A percentile compares a stretch with the other conserved stretches of the same genome.
phyloP scores from a whole-genome alignment of 371 early-diverging fungal genomes.

The Chytridiales sp. region DNA sequence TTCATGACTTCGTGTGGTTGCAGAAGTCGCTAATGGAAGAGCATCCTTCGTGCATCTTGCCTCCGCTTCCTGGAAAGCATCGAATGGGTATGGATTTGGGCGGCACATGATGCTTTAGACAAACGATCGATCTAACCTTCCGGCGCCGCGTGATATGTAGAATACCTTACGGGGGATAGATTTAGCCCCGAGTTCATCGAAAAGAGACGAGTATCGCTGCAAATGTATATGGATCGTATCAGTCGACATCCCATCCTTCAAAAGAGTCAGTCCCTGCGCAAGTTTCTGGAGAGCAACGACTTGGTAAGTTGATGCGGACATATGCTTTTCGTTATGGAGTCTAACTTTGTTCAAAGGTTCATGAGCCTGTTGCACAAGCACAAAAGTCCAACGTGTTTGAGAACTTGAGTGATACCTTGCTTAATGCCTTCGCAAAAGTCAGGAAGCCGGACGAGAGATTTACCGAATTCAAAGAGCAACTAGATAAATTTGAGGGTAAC shows the following conservation, averaged over 20 bases:
- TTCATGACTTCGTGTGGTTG: constrained; percentile 91
- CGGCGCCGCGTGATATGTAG: too few species aligned
- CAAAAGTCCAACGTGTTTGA: constrained; percentile 67
- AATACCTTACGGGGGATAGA: constrained; percentile 92
- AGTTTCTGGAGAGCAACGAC: constrained; percentile 81
- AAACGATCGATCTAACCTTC: too few species aligned
- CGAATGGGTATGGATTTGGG: constrained; percentile 63
- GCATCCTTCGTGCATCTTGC: constrained; percentile 78
- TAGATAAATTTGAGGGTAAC: constrained; percentile 82
- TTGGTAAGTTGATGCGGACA: constrained; percentile 33
- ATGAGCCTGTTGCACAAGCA: constrained; percentile 51
- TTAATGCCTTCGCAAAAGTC: constrained; percentile 90
- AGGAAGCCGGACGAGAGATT: constrained; percentile 85
- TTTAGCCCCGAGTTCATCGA: constrained; percentile 88
- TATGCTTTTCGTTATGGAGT: not conserved
- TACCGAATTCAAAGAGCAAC: constrained; percentile 72
- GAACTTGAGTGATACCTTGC: constrained; percentile 78
- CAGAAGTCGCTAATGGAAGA: constrained; percentile 70
- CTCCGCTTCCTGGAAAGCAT: constrained; percentile 90
- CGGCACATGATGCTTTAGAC: too few species aligned
- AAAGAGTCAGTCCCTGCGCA: constrained; percentile 61
- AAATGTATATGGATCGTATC: constrained; percentile 78
- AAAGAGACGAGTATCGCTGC: constrained; percentile 64
- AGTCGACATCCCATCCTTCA: constrained; percentile 87
- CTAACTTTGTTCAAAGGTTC: constrained; percentile 6